Base-by-base conservation (phyloP, 345 rosid genomes). In the Mercurialis annua region DNA sequence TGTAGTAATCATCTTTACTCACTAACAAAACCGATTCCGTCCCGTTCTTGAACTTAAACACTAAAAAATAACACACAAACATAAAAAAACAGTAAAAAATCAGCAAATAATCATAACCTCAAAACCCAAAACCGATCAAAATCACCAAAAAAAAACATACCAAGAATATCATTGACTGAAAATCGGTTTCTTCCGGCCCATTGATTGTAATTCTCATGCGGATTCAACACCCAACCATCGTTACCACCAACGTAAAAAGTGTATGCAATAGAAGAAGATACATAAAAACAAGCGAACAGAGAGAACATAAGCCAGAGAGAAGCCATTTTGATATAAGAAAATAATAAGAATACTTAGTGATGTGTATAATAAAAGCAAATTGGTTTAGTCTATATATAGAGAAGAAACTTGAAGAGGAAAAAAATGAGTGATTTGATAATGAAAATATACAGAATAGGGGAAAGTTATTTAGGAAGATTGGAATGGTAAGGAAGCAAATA, bases 131-230 rank as follows among this genome's bases (percentile, higher is more conserved):
- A 49, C 2, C 26, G 57, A 27, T 3, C 0, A 55, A 49, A 17
- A 55, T 9, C 0, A 53, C 1, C 0, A 7, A 16, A 1, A 26
- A 24, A 3, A 38, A 27, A 73, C 83, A 70, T 80, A 87, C 96
- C 62, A 2, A 87, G 77, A 20, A 82, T 80, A 64, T 92, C 98
- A 60, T 92, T 78, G 62, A 87, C 75, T 38, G 43, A 76, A 62
- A 92, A 87, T 53, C 96, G 77, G 66, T 62, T 71, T 72, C 79
- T 80, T 43, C 7, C 78, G 40, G 92, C 79, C 96, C 96, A 89
- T 23, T 81, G 62, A 50, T 53, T 69, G 76, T 82, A 92, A 0
- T 21, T 59, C 63, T 84, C 84, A 4, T 48, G 31, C 4, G 92
- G 94, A 7, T 75, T 67, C 5, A 66, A 4, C 10, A 60, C 80